Base-by-base conservation (phyloP, 768 basidiomycete genomes). In the Boletus reticuloceps region DNA sequence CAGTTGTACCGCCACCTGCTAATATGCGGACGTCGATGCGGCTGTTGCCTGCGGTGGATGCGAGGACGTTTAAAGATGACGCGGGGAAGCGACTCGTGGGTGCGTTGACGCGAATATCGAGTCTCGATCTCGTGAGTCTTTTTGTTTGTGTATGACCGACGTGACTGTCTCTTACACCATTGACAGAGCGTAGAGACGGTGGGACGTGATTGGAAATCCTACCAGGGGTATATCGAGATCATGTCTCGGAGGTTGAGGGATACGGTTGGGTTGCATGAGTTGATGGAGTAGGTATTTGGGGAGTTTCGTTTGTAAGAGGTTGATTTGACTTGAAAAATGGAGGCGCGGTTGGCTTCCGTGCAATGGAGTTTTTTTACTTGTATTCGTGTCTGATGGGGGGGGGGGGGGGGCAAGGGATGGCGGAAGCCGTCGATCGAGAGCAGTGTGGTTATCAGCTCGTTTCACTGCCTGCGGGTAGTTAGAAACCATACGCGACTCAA, bases 241-340 rank as follows among this genome's bases (percentile, higher is more conserved):
- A 88, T 94, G 83, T 79, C 80, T 36, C 75, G 89, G 45, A 72
- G 89, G 64, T 67, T 92, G 65, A 77, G 81, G 58, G 89, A 91
- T 57, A 81, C 77, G 58, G 75, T 79, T 25, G 86, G 85, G 17
- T 65, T 88, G 56, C 78, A 79, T 36, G 81, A 79, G n/a, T 49
- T 64, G 8, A 36, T 68, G 41, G 67, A 64, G 44, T 69, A 58
- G 47, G 51, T 17, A n/a, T 22, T 2, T 22, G 22, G 22, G 22
- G 22, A 22, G 11, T n/a, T 7, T 17, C 38, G 14, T 39, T n/a
- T 39, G 38, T 16, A 39, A 34, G 32, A 34, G 32, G 34, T 34
- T 34, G 13, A 34, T 27, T 1, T 27, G 27, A 27, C 27, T 27
- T 8, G 27, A 27, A 27, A 27, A 7, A 27, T 8, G 27, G 27